Conservation (phyloP, 2,329 filamentous ascomycete genomes). For the Alternaria brassicae region DNA sequence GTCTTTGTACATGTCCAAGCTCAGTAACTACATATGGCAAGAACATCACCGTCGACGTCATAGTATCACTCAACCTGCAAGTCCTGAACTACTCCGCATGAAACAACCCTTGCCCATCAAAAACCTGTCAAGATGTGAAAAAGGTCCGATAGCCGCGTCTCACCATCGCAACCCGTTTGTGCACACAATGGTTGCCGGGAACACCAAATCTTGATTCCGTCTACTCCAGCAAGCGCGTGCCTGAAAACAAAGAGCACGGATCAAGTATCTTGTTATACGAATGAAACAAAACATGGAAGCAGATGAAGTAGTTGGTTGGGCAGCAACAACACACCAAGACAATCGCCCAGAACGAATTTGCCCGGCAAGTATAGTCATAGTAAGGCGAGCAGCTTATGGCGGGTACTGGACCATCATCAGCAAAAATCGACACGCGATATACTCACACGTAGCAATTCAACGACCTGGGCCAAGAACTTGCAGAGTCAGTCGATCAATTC, state of each 20-base stretch:
- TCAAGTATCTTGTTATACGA: neutral
- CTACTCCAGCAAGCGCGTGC: neutral
- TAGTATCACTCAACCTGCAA: neutral
- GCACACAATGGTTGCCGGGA: neutral
- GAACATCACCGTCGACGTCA: neutral
- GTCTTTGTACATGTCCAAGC: neutral
- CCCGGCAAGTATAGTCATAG: neutral
- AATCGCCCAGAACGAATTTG: neutral
- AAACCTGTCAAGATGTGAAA: neutral
- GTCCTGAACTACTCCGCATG: neutral
- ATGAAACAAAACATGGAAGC: neutral
- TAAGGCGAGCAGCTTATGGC: neutral
- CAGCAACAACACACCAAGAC: neutral
- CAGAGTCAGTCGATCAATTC: neutral
- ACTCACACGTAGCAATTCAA: neutral
- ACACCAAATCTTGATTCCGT: neutral
- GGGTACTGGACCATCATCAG: neutral
- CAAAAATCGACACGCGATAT: neutral
- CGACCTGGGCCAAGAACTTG: neutral
- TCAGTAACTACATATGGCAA: neutral
- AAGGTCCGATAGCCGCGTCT: conserved; percentile 3
- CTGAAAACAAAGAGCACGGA: neutral
- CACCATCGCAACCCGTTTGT: neutral
- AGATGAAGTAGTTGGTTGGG: neutral
- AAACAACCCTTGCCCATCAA: neutral